Percentiles rank a stretch among this genome's conserved stretches.
phyloP scores from a whole-genome alignment of 768 basidiomycete species.

The Leccinum sublutescens region DNA sequence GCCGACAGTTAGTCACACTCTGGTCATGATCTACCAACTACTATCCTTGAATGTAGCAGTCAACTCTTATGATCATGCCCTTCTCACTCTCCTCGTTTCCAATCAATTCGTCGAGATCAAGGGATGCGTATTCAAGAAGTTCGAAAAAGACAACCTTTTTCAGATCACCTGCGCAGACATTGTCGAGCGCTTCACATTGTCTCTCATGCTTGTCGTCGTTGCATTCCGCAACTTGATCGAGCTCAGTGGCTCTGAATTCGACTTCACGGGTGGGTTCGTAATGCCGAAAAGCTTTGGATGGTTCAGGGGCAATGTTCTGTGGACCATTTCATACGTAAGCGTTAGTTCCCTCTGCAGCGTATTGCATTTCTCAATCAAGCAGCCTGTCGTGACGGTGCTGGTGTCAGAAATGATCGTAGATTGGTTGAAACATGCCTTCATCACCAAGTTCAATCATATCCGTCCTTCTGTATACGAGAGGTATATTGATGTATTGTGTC shows the following conservation, averaged over 20 bases:
- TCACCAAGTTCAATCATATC: constrained; percentile 99
- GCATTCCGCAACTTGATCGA: constrained; percentile 95
- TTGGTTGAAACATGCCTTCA: constrained; percentile 99
- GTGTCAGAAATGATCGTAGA: constrained; percentile 92
- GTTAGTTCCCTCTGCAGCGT: neutral
- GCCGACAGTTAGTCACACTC: constrained; percentile 71
- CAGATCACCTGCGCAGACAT: constrained; percentile 99
- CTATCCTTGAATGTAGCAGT: constrained; percentile 95
- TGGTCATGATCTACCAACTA: constrained; percentile 96
- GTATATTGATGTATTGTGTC: constrained; percentile 93
- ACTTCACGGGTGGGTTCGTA: constrained; percentile 65
- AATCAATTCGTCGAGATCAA: constrained; percentile 99
- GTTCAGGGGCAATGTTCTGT: constrained; percentile 74
- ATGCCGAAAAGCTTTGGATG: constrained; percentile 84
- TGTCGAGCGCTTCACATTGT: constrained; percentile 92
- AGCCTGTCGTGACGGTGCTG: constrained; percentile 93
- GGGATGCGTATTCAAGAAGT: constrained; percentile 98
- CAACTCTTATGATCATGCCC: constrained; percentile 95
- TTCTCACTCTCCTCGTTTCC: constrained; percentile 90
- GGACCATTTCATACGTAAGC: constrained; percentile 88
- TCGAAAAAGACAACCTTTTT: constrained; percentile 98
- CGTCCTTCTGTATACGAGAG: constrained; percentile 93
- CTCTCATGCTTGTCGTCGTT: constrained; percentile 87
- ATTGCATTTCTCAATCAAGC: neutral
- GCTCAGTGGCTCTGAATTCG: constrained; percentile 85